Percentiles rank a stretch among this genome's conserved stretches.
Conservation (phyloP, 2,329 filamentous ascomycete genomes). For the Apiospora phragmitis region DNA sequence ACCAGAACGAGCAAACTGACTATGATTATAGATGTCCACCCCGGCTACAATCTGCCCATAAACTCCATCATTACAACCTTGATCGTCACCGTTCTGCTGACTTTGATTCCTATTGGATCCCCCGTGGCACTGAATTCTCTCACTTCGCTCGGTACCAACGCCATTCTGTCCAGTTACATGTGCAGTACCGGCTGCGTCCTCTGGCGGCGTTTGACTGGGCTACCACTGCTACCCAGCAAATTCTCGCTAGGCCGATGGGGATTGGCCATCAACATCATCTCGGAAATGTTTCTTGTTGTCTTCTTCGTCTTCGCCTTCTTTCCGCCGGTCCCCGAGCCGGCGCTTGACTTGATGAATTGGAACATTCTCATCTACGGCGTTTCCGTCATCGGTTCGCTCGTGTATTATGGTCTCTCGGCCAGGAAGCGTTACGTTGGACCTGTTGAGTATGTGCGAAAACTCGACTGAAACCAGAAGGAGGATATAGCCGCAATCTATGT, state of each 20-base stretch:
- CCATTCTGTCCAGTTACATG: slow-evolving; percentile 34
- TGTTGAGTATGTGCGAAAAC: slow-evolving; percentile 6
- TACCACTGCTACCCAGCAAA: slow-evolving; percentile 33
- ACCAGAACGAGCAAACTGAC: too few relatives aligned
- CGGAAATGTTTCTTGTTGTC: slow-evolving; percentile 50
- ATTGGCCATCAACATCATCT: slow-evolving; percentile 44
- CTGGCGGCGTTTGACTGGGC: slow-evolving; percentile 33
- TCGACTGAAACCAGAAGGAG: neutral
- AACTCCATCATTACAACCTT: slow-evolving; percentile 33
- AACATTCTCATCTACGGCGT: neutral
- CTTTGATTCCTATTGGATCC: slow-evolving; percentile 36
- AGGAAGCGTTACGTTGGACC: slow-evolving; percentile 1
- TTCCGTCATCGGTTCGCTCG: neutral
- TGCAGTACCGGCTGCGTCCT: slow-evolving; percentile 34
- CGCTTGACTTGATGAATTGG: neutral
- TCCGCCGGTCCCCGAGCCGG: slow-evolving; percentile 29
- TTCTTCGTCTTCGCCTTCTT: slow-evolving; percentile 59
- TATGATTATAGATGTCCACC: slow-evolving; percentile 20
- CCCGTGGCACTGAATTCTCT: slow-evolving; percentile 35
- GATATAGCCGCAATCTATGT: neutral
- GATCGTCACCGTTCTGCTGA: slow-evolving; percentile 30
- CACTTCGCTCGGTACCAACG: slow-evolving; percentile 33
- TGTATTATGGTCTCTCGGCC: neutral
- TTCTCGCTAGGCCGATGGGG: slow-evolving; percentile 49
- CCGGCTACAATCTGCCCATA: slow-evolving; percentile 31